Evolutionary conservation across 495 filamentous ascomycete species (phyloP).

Genomic region (Parathielavia hyrcaniae): DNA sequence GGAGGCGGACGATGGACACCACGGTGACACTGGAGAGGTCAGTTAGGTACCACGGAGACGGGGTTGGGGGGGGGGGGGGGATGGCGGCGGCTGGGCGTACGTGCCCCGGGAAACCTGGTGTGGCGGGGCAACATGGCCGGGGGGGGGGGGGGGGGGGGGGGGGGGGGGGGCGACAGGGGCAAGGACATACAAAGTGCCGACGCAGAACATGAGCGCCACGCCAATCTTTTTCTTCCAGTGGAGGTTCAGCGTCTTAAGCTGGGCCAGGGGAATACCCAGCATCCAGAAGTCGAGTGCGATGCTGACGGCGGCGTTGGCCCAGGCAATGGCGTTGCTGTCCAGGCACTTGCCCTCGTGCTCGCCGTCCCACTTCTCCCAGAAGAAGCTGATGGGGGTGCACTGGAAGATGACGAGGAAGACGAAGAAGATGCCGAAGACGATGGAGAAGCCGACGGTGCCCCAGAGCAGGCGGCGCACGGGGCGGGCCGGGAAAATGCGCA

Average conservation of each 20-base stretch:
- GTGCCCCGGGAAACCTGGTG: too few relatives aligned
- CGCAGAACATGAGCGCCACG: constrained; percentile 33
- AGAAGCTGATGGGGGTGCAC: constrained; percentile 27
- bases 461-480: constrained; percentile 14
- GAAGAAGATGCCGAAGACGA: constrained; percentile 11
- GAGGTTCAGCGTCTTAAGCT: constrained; percentile 29
- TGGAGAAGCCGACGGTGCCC: constrained; percentile 14
- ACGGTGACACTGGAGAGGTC: constrained; percentile 13
- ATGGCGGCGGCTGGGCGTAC: too few relatives aligned
- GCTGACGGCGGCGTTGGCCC: constrained; percentile 13
- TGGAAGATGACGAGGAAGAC: constrained; percentile 23
- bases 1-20: constrained; percentile 17
- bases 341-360: constrained; percentile 23
- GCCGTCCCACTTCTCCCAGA: constrained; percentile 26
- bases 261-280: constrained; percentile 14
- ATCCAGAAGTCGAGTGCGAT: constrained; percentile 19
- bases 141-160: too few relatives aligned
- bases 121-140: too few relatives aligned
- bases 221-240: constrained; percentile 35
- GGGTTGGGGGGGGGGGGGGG: too few relatives aligned
- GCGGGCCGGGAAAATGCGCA: constrained; percentile 17
- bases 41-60: not conserved
- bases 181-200: constrained; percentile 35
- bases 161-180: too few relatives aligned
- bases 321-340: constrained; percentile 28